Evolutionary conservation across 208 protist species (phyloP).

Genomic region (Trichomonas tenax): DNA sequence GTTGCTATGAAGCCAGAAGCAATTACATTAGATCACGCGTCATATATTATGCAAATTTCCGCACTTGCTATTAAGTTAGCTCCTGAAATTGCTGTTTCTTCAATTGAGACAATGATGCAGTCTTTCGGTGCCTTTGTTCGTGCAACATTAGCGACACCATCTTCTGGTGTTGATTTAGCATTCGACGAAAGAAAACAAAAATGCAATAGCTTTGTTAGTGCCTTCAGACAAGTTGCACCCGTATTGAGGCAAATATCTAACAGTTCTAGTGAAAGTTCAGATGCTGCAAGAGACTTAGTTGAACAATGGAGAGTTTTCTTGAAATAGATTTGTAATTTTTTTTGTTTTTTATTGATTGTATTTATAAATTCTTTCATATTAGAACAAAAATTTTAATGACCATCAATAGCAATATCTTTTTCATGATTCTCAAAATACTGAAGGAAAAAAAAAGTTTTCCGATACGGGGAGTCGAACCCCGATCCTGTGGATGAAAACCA

Average conservation of each 20-base stretch:
- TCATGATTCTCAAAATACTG: too few relatives aligned
- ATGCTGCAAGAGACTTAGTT: neutral
- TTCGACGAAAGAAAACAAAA: neutral
- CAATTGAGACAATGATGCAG: neutral
- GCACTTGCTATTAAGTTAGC: neutral
- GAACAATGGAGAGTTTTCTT: conserved; percentile 12
- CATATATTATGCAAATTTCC: neutral
- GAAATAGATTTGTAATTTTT: neutral
- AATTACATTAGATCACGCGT: neutral
- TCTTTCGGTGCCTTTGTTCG: neutral
- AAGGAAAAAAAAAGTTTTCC: too few relatives aligned
- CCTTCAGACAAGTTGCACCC: neutral
- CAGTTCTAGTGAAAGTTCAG: too few relatives aligned
- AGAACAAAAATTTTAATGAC: too few relatives aligned
- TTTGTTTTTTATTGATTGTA: neutral
- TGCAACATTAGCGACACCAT: neutral
- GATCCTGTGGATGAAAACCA: too few relatives aligned
- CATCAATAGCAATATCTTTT: too few relatives aligned
- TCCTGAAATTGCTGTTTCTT: neutral
- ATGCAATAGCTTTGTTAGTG: neutral
- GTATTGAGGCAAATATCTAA: neutral
- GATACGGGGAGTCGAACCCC: too few relatives aligned
- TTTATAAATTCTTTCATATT: neutral
- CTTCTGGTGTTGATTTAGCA: neutral
- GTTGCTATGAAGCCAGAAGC: neutral